Evolutionary conservation across 345 rosid genomes (phyloP), one percentile per base, ranked within the genome.

Genomic region (Eutrema yunnanense): DNA sequence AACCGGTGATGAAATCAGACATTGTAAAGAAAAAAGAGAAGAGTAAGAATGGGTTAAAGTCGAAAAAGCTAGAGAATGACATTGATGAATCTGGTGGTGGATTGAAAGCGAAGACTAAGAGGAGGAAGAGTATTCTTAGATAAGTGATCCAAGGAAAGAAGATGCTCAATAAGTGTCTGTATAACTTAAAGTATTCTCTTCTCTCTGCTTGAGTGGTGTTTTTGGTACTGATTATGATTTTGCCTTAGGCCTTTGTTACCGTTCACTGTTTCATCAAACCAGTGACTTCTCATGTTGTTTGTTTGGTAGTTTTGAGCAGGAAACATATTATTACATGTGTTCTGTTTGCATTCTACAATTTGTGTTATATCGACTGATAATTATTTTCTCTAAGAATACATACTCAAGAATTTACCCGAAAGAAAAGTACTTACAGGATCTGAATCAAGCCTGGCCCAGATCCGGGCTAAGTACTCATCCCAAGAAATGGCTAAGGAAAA

Each of bases 391-490:
- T 54, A 69, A 69, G 58, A 75, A 53, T 65, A 75, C 49, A 75
- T 60, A 33, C 67, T 52, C 43, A 27, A 55, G 67, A 66, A 14
- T 33, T 9, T 9, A 11, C 41, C 41, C 5, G 37, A 60, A 16
- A 61, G 67, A 51, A 29, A 71, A 77, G 80, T 77, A 77, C 80
- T 65, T 71, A 51, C 76, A 71, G 69, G 80, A 77, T 77, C 76
- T 71, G 64, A 71, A 65, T 51, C 57, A 44, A 50, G 27, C 36
- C 3, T 49, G 61, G 42, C 2, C 32, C 68, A 71, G 80, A 77
- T 77, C 80, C 80, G 65, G 64, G 47, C 76, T 71, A 77, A 77
- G 80, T 77, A 77, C 76, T 77, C 63, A 49, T 71, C 73, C 44
- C 68, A 58, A 65, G 72, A 70, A 47, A 56, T n/a, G 67, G 55